Base-by-base conservation (phyloP, 106 monocot species). In the Iris macrosiphon region DNA sequence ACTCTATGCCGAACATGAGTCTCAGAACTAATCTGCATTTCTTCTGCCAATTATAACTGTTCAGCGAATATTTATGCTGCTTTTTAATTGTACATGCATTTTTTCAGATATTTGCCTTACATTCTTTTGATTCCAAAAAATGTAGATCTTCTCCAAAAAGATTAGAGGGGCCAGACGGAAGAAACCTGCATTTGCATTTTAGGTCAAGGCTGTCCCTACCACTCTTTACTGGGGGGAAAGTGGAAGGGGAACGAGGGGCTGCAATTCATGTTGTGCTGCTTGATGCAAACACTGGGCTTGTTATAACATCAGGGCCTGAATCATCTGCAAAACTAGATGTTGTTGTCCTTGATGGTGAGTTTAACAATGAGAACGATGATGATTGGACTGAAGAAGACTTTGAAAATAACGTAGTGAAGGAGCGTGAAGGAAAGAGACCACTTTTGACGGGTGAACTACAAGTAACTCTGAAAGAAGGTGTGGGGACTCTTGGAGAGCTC, bases 191-290 rank as follows among this genome's bases (percentile, higher is more conserved):
- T 40, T 61, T 87, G 27, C 65, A 68, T 13, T 81, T 87, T 44
- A 65, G 66, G 55, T 66, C 81, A 55, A 73, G 74, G 50, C 47
- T 87, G 48, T 77, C 81, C 19, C 52, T 87, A 15, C 77, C 86
- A 10, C 74, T 81, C 34, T 87, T 87, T 40, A 87, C 86, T 44
- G 86, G 86, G 48, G 86, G 81, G 35, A 87, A 65, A 61, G 81
- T 87, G 21, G 86, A 87, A 64, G 86, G 86, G 21, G 86, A 87
- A 47, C 77, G 81, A 62, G 86, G 86, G 45, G 86, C 74, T 61
- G 73, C 81, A 35, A 81, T 87, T 55, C 86, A 87, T 67, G 80
- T 87, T 21, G 81, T 87, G 53, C 39, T 87, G 31, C 26, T 87
- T 63, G 86, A 87, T 76, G 52, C 81, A 37, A 81, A 63, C 56